These are phyloP conservation scores for Pythium biforme DNA, from an alignment of 352 stramenopile genomes.

Conservation along the genomic window DNA sequence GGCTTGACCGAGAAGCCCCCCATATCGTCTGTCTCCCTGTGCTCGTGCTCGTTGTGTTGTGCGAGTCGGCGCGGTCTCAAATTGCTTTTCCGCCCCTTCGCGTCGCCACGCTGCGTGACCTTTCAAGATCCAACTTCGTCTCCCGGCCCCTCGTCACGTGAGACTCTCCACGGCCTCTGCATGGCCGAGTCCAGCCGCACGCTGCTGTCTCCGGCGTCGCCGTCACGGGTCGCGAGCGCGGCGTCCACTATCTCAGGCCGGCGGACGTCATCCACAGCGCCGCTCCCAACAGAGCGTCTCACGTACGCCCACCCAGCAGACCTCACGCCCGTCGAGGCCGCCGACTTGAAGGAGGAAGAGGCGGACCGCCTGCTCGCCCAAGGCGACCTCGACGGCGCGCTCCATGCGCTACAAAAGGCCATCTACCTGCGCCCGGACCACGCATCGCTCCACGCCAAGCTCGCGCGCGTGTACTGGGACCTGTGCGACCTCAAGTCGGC, in stretches of 20 bases:
- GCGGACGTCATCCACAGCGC: neutral
- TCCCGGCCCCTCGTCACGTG: neutral
- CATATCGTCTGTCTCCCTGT: conserved; percentile 27
- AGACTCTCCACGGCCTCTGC: too few relatives aligned
- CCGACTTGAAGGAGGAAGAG: conserved; percentile 45
- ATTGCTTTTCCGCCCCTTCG: neutral
- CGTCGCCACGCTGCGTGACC: conserved; percentile 1
- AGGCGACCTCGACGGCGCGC: conserved; percentile 42
- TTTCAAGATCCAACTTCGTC: conserved; percentile 3
- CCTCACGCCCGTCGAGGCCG: conserved; percentile 50
- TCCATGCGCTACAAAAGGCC: conserved; percentile 68
- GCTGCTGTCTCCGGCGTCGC: neutral
- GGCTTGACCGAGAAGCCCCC: conserved; percentile 62
- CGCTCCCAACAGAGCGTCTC: conserved; percentile 1
- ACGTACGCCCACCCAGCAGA: conserved; percentile 29
- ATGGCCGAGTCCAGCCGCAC: conserved; percentile 2
- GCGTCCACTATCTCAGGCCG: too few relatives aligned
- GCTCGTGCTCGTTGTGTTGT: too few relatives aligned
- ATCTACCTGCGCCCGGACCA: conserved; percentile 69
- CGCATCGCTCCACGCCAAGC: conserved; percentile 55
- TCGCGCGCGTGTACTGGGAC: conserved; percentile 67
- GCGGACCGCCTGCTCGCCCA: conserved; percentile 35
- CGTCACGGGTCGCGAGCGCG: too few relatives aligned
- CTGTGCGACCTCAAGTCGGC: conserved; percentile 78
- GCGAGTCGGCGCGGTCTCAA: neutral